A percentile compares a stretch with the other conserved stretches of the same genome.
phyloP scores from a whole-genome alignment of 768 basidiomycete genomes.

The Amanita fuliginea region DNA sequence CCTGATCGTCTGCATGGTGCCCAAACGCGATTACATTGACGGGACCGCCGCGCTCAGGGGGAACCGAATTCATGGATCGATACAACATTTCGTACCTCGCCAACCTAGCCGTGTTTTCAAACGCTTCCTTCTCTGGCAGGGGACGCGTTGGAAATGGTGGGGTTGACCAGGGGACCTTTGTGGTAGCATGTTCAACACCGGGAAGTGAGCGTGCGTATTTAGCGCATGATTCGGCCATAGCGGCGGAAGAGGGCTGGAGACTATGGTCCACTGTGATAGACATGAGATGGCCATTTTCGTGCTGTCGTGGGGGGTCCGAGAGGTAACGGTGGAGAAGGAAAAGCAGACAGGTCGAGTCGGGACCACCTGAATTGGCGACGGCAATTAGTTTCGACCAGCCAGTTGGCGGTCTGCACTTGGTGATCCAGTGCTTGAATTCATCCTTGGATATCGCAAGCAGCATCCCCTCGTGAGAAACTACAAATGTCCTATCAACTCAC shows the following conservation, averaged over 20 bases:
- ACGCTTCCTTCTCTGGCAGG: slow-evolving; percentile 15
- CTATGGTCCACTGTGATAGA: slow-evolving; percentile 63
- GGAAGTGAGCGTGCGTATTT: slow-evolving; percentile 25
- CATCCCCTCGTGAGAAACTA: background rate
- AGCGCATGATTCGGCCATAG: slow-evolving; percentile 43
- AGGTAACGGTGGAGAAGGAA: slow-evolving; percentile 48
- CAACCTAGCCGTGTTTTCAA: slow-evolving; percentile 48
- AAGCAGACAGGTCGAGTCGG: slow-evolving; percentile 73
- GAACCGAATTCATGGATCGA: slow-evolving; percentile 13
- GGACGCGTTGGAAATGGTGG: slow-evolving; percentile 41
- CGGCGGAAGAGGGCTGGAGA: slow-evolving; percentile 45
- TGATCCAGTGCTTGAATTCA: slow-evolving; percentile 42
- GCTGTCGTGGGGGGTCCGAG: slow-evolving; percentile 9
- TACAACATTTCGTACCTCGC: slow-evolving; percentile 49
- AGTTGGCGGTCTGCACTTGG: slow-evolving; percentile 31
- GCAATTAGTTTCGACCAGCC: slow-evolving; percentile 51
- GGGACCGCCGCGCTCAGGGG: slow-evolving; percentile 8
- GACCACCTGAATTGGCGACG: slow-evolving; percentile 72
- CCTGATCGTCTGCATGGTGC: slow-evolving; percentile 77
- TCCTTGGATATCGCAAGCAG: slow-evolving; percentile 26
- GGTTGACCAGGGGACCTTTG: slow-evolving; percentile 46
- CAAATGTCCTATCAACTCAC: slow-evolving; percentile 23
- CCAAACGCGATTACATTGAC: slow-evolving; percentile 46
- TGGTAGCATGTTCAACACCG: slow-evolving; percentile 35
- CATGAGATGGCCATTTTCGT: slow-evolving; percentile 18